Evolutionary conservation across 495 filamentous ascomycete genomes (phyloP).

Genomic region (Ramalina intermedia): DNA sequence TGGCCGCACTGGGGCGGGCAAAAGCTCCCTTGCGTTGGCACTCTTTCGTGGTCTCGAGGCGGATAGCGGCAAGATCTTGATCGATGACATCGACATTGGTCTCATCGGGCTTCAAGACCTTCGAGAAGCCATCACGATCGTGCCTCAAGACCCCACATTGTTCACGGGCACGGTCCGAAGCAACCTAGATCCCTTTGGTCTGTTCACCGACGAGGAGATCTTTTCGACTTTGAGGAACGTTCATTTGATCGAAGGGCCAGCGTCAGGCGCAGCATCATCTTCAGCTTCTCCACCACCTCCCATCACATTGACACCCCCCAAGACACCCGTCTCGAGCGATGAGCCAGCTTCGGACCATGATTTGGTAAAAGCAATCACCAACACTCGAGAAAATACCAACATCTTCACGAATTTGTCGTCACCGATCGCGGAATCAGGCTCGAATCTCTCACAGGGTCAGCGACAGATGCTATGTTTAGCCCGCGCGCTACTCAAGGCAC

Average conservation of each 20-base stretch:
- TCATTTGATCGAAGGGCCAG: constrained; percentile 54
- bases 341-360: constrained; percentile 20
- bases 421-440: constrained; percentile 78
- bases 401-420: constrained; percentile 80
- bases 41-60: constrained; percentile 97
- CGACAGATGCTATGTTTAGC: constrained; percentile 91
- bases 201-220: constrained; percentile 86
- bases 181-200: constrained; percentile 86
- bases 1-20: constrained; percentile 89
- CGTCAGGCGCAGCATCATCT: constrained; percentile 32
- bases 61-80: constrained; percentile 74
- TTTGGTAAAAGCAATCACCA: constrained; percentile 19
- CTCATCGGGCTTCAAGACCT: constrained; percentile 81
- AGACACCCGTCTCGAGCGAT: constrained; percentile 5
- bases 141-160: constrained; percentile 94
- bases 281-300: constrained; percentile 27
- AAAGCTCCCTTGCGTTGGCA: constrained; percentile 88
- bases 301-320: constrained; percentile 15
- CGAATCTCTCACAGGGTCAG: constrained; percentile 94
- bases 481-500: constrained; percentile 79
- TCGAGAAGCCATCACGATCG: constrained; percentile 88
- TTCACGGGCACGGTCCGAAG: constrained; percentile 91
- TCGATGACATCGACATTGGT: constrained; percentile 82
- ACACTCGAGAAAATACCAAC: constrained; percentile 65
- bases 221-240: constrained; percentile 81